Percentiles rank a stretch among this genome's conserved stretches.
Evolutionary conservation across 208 protist species (phyloP).

Genomic region (Angomonas deanei): DNA sequence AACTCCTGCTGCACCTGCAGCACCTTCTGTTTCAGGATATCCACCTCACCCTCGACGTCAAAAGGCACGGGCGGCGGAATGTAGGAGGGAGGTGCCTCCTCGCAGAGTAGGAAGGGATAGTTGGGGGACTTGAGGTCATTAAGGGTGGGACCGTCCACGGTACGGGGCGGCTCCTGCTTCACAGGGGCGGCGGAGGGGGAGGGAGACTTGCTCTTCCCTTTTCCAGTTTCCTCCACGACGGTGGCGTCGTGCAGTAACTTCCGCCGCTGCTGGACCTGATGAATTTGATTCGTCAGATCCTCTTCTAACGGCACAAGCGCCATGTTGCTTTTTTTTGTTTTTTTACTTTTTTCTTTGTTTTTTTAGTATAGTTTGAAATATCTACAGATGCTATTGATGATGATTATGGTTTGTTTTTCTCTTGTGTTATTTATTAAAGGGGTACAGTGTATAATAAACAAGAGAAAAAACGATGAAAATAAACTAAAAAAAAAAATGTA

Average conservation of each 20-base stretch:
- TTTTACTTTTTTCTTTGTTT: conserved; percentile 5
- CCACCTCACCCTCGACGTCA: conserved; percentile 57
- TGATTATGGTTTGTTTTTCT: not conserved
- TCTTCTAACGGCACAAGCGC: conserved; percentile 24
- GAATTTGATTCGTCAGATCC: conserved; percentile 30
- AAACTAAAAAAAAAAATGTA: conserved; percentile 17
- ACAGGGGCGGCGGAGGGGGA: not conserved
- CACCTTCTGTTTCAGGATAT: conserved; percentile 40
- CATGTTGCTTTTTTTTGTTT: conserved; percentile 14
- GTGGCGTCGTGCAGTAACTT: conserved; percentile 39
- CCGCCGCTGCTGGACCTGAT: conserved; percentile 34
- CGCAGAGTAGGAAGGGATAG: conserved; percentile 80
- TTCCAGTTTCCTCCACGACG: conserved; percentile 11
- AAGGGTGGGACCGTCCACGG: conserved; percentile 59
- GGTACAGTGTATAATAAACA: not conserved
- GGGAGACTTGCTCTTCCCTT: not conserved
- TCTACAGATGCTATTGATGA: not conserved
- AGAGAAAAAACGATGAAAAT: conserved; percentile 4
- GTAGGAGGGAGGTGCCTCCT: conserved; percentile 74
- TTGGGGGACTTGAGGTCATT: conserved; percentile 58
- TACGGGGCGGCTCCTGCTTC: conserved; percentile 25
- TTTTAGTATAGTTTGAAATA: too few relatives aligned
- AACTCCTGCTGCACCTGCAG: conserved; percentile 54
- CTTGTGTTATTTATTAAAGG: not conserved
- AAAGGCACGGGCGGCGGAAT: conserved; percentile 70